Percentiles rank a stretch among this genome's conserved stretches.
Conservation (phyloP, 2,329 filamentous ascomycete genomes). For the Alternaria viburni region DNA sequence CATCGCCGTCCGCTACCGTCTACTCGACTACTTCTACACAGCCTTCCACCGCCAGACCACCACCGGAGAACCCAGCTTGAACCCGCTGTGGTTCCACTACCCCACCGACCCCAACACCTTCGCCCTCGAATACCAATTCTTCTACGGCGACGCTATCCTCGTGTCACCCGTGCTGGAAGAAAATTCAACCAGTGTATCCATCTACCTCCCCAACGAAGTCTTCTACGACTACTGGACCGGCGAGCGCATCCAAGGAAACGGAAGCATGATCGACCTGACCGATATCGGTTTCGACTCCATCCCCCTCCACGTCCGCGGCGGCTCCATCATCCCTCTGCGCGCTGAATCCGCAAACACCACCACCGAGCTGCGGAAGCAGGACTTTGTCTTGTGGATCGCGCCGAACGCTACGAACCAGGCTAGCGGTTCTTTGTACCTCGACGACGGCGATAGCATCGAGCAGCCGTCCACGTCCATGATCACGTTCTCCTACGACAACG, state of each 20-base stretch:
- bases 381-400: slow-evolving; percentile 76
- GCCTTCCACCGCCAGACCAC: slow-evolving; percentile 65
- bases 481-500: slow-evolving; percentile 64
- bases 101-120: slow-evolving; percentile 62
- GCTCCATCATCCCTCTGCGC: slow-evolving; percentile 67
- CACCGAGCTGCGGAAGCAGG: slow-evolving; percentile 66
- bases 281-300: slow-evolving; percentile 61
- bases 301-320: slow-evolving; percentile 70
- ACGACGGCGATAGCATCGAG: slow-evolving; percentile 73
- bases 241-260: slow-evolving; percentile 55
- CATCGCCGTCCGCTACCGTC: slow-evolving; percentile 72
- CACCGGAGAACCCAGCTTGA: slow-evolving; percentile 68
- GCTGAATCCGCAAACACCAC: slow-evolving; percentile 64
- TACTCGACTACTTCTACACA: slow-evolving; percentile 81
- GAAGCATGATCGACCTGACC: slow-evolving; percentile 52
- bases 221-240: slow-evolving; percentile 68
- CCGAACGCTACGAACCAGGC: slow-evolving; percentile 69
- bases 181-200: slow-evolving; percentile 58
- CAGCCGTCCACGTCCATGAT: slow-evolving; percentile 65
- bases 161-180: slow-evolving; percentile 63
- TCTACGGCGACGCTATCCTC: slow-evolving; percentile 63
- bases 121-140: slow-evolving; percentile 61
- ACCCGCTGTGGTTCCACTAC: slow-evolving; percentile 75
- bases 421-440: slow-evolving; percentile 72
- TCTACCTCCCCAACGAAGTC: slow-evolving; percentile 63